These are phyloP conservation scores for Blastobotrys apis DNA, from an alignment of 1,139 yeast species.

Conservation along the genomic window DNA sequence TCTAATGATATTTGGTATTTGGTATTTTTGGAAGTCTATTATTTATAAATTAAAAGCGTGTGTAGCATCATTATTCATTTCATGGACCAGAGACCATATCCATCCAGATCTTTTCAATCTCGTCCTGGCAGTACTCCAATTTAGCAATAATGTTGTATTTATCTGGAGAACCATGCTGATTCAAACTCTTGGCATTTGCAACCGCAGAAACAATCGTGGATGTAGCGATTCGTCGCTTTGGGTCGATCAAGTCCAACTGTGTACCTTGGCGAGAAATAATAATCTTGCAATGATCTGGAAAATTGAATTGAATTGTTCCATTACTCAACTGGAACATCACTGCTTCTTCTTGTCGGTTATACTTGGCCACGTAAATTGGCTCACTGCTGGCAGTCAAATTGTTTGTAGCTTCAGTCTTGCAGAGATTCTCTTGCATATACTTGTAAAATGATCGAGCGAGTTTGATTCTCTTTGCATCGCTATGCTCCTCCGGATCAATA, in stretches of 20 bases:
- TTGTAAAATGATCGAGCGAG: conserved; percentile 31
- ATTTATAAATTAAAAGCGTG: neutral
- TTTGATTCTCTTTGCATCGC: conserved; percentile 29
- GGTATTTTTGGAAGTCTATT: neutral
- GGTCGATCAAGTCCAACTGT: conserved; percentile 76
- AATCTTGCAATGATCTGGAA: conserved; percentile 89
- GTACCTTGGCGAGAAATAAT: conserved; percentile 73
- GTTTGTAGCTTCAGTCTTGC: conserved; percentile 16
- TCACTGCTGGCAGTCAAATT: conserved; percentile 31
- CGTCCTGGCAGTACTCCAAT: conserved; percentile 17
- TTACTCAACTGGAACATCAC: conserved; percentile 90
- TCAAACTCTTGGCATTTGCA: conserved; percentile 12
- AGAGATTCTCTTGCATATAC: conserved; percentile 36
- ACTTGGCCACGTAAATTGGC: conserved; percentile 69
- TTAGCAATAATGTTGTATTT: conserved; percentile 16
- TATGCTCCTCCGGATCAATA: conserved; percentile 14
- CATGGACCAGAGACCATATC: conserved; percentile 11
- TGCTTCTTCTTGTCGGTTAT: conserved; percentile 50
- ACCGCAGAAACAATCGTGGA: conserved; percentile 30
- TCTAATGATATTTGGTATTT: neutral
- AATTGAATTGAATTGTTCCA: conserved; percentile 90
- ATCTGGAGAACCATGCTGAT: conserved; percentile 6
- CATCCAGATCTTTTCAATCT: conserved; percentile 17
- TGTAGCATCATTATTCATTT: neutral
- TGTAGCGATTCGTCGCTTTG: conserved; percentile 68